Evolutionary conservation across 2,329 filamentous ascomycete genomes (phyloP), one percentile per base, ranked within the genome.

Genomic region (Calonectria leucothoes): DNA sequence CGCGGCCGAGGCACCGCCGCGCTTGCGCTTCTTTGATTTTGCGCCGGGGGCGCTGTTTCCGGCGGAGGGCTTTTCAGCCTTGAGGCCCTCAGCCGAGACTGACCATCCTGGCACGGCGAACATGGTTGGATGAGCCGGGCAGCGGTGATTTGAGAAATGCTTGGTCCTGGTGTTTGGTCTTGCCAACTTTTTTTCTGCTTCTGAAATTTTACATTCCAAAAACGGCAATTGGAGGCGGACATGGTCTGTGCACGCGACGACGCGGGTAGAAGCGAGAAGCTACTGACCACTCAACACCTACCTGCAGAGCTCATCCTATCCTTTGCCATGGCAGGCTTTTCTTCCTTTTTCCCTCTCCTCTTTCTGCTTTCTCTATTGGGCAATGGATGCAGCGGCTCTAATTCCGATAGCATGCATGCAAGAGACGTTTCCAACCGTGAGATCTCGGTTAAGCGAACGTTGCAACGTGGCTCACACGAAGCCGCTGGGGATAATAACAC

Each of bases 81-180:
- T 95, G 76, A 97, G 90, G 66, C 87, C 87, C 77, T 92, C 91
- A 74, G 93, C 90, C 70, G 94, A 91, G 42, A 98, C 89, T 48
- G 95, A 95, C 96, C 96, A 98, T 78, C 97, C 97, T 81, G 94
- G 94, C 35, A 98, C 96, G 12, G 95, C 93, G 84, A 98, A 98
- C 96, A 98, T 96, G 70, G 59, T 77, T 67, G 66, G 51, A 31
- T 37, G 15, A 29, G 35, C 49, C 42, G 23, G 25, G 25, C 14
- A 37, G 55, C 29, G 17, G 48, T 29, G 42, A 48, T 65, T 67
- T 70, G 42, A 61, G 66, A 67, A 74, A 67, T 67, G 55, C 35
- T 29, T 72, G 61, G 64, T 61, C 29, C 23, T 64, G 42, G 45
- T 72, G 57, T 66, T 75, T 73, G 66, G 45, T 52, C 33, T 69